These are phyloP conservation scores for Auriculariales sp. DNA, from an alignment of 768 basidiomycete species.

Conservation along the genomic window DNA sequence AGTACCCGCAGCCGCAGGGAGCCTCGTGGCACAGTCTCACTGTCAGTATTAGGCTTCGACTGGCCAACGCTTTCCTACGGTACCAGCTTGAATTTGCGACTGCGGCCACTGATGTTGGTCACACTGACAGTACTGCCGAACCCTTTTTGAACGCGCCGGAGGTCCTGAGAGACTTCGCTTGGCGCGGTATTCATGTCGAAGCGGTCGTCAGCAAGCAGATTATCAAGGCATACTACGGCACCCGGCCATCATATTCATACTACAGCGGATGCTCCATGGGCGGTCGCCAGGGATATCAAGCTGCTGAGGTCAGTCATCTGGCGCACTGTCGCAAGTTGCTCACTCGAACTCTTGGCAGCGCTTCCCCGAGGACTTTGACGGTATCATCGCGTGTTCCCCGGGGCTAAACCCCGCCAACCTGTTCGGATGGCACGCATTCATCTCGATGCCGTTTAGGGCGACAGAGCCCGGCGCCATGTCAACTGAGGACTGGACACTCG, in stretches of 20 bases:
- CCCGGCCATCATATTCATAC: slow-evolving; percentile 13
- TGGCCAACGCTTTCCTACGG: slow-evolving; percentile 11
- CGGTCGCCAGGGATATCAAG: slow-evolving; percentile 17
- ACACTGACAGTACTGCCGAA: slow-evolving; percentile 10
- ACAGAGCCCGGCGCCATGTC: too few relatives aligned
- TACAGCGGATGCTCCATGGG: slow-evolving; percentile 18
- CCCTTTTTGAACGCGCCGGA: slow-evolving; percentile 12
- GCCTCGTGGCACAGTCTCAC: too few relatives aligned
- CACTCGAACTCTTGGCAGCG: too few relatives aligned
- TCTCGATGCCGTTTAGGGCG: too few relatives aligned
- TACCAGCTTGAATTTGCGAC: slow-evolving; percentile 12
- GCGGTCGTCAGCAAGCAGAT: slow-evolving; percentile 15
- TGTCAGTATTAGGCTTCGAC: slow-evolving; percentile 14
- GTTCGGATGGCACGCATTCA: too few relatives aligned
- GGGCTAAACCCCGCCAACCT: slow-evolving; percentile 14
- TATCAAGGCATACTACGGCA: slow-evolving; percentile 15
- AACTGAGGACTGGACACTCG: too few relatives aligned
- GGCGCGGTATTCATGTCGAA: slow-evolving; percentile 15
- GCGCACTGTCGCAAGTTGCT: too few relatives aligned
- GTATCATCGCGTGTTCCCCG: slow-evolving; percentile 17
- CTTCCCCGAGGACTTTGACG: slow-evolving; percentile 20
- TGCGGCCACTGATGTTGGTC: slow-evolving; percentile 14
- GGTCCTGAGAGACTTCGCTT: slow-evolving; percentile 16
- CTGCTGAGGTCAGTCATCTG: too few relatives aligned
- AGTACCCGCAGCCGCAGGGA: too few relatives aligned